Percentiles rank a stretch among this genome's conserved stretches.
phyloP scores from a whole-genome alignment of 208 protist genomes.

The Trypanosoma congolense region DNA sequence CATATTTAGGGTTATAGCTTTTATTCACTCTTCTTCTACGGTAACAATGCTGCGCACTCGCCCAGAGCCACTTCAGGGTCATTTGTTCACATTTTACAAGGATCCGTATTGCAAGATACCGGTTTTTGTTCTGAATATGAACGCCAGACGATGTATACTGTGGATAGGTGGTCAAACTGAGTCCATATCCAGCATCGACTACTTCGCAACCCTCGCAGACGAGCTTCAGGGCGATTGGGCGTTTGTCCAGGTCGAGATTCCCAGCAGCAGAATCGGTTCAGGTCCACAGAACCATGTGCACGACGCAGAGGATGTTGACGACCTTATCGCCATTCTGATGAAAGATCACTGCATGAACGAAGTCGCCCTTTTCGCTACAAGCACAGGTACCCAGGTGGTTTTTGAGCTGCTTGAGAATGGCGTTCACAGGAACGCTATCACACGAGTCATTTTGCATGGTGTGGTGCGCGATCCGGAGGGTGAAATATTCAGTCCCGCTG shows the following conservation, averaged over 20 bases:
- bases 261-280: constrained; percentile 56
- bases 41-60: not conserved
- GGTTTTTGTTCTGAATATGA: constrained; percentile 45
- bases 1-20: too few relatives aligned
- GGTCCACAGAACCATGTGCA: constrained; percentile 44
- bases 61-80: constrained; percentile 21
- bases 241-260: constrained; percentile 57
- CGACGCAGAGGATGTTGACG: constrained; percentile 71
- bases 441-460: constrained; percentile 67
- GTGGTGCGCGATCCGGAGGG: constrained; percentile 33
- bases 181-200: constrained; percentile 54
- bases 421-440: constrained; percentile 28
- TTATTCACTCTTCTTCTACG: not conserved
- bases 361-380: constrained; percentile 58
- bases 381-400: constrained; percentile 71
- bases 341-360: constrained; percentile 50
- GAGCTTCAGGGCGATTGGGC: constrained; percentile 35
- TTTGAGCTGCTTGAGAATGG: constrained; percentile 45
- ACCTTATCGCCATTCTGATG: constrained; percentile 42
- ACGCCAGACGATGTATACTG: constrained; percentile 49
- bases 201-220: constrained; percentile 39
- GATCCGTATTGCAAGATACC: constrained; percentile 55
- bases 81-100: constrained; percentile 48
- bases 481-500: constrained; percentile 34
- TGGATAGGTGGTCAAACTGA: constrained; percentile 68